These are phyloP conservation scores for Vigna hirtella DNA, from an alignment of 306 rosid species.

Conservation along the genomic window DNA sequence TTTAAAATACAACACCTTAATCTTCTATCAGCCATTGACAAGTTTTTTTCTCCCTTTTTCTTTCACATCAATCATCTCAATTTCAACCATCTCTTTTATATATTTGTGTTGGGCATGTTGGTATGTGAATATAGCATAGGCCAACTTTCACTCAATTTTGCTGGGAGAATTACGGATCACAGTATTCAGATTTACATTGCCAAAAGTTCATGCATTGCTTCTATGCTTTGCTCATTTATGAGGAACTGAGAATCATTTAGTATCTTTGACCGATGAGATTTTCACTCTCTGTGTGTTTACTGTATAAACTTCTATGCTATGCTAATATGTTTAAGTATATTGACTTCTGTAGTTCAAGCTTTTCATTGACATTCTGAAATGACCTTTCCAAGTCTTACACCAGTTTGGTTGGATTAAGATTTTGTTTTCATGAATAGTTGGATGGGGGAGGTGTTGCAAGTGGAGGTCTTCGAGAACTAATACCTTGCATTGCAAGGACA, in stretches of 20 bases:
- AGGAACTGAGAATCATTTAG: slow-evolving; percentile 19
- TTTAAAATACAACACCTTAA: background rate
- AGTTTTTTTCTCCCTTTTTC: slow-evolving; percentile 1
- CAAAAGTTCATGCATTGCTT: slow-evolving; percentile 14
- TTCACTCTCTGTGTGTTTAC: background rate
- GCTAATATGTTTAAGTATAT: background rate
- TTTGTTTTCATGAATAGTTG: slow-evolving; percentile 63
- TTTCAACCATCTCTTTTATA: background rate
- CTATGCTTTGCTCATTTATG: background rate
- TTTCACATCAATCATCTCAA: background rate
- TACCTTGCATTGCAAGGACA: slow-evolving; percentile 96
- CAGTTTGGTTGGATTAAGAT: slow-evolving; percentile 35
- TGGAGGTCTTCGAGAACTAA: slow-evolving; percentile 96
- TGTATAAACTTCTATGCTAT: slow-evolving; percentile 1
- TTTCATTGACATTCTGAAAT: slow-evolving; percentile 2
- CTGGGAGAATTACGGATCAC: background rate
- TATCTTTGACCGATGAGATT: background rate
- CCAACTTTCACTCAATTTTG: background rate
- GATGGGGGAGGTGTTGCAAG: slow-evolving; percentile 99
- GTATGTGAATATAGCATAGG: slow-evolving; percentile 18
- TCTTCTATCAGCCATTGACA: slow-evolving; percentile 12
- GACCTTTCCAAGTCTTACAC: slow-evolving; percentile 18
- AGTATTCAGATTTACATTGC: background rate
- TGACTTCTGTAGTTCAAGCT: slow-evolving; percentile 15
- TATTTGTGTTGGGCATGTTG: slow-evolving; percentile 16